These are phyloP conservation scores for Colletotrichum incanum DNA, from an alignment of 2,329 filamentous ascomycete species.

Conservation along the genomic window DNA sequence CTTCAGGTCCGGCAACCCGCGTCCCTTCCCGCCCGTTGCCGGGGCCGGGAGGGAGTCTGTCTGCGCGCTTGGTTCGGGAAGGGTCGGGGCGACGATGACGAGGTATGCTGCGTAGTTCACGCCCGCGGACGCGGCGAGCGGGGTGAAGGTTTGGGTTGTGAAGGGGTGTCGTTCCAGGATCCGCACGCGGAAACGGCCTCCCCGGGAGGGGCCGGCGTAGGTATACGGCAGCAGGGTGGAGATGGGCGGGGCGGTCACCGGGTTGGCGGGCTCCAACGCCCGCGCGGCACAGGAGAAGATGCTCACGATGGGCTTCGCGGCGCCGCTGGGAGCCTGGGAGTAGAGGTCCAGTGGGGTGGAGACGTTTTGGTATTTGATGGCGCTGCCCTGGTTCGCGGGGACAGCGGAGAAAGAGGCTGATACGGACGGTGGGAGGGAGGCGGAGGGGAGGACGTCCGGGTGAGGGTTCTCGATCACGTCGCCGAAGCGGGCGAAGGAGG, in stretches of 20 bases:
- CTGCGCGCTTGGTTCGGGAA: slow-evolving; percentile 58
- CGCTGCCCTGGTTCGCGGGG: slow-evolving; percentile 87
- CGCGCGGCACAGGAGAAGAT: slow-evolving; percentile 90
- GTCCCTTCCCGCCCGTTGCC: slow-evolving; percentile 52
- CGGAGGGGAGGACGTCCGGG: slow-evolving; percentile 67
- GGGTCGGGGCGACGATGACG: slow-evolving; percentile 88
- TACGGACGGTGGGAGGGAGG: slow-evolving; percentile 57
- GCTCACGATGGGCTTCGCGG: slow-evolving; percentile 79
- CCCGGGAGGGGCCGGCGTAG: slow-evolving; percentile 26
- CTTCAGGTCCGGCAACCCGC: slow-evolving; percentile 80
- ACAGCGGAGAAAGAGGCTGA: slow-evolving; percentile 63
- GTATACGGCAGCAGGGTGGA: slow-evolving; percentile 42
- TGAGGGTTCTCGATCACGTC: slow-evolving; percentile 84
- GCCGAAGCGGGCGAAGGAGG: slow-evolving; percentile 84
- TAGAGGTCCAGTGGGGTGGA: slow-evolving; percentile 83
- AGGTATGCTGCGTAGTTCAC: slow-evolving; percentile 73
- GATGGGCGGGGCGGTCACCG: slow-evolving; percentile 29
- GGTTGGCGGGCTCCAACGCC: slow-evolving; percentile 53
- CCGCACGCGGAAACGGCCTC: slow-evolving; percentile 71
- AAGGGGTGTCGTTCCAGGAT: slow-evolving; percentile 94
- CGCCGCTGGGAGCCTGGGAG: slow-evolving; percentile 71
- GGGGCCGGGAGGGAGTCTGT: slow-evolving; percentile 59
- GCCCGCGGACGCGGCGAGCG: slow-evolving; percentile 67
- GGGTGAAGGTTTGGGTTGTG: slow-evolving; percentile 94
- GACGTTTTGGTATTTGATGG: slow-evolving; percentile 88